phyloP scores from a whole-genome alignment of 1,139 yeast species.

The Kodamaea alishanica region DNA sequence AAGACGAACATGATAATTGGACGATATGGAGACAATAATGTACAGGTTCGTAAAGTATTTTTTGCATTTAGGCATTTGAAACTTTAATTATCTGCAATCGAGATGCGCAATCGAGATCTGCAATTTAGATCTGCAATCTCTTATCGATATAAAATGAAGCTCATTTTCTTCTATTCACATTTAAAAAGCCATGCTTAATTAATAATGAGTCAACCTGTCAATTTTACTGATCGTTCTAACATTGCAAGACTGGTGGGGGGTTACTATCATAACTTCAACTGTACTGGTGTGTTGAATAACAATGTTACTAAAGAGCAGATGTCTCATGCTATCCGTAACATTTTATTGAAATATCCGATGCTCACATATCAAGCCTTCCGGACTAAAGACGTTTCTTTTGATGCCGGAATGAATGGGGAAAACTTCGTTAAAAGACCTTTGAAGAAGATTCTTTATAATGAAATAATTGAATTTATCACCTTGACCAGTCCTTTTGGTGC shows the following conservation, averaged over 20 bases:
- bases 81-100: too few relatives aligned
- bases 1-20: too few relatives aligned
- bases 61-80: too few relatives aligned
- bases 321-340: constrained; percentile 23
- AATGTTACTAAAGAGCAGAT: constrained; percentile 16
- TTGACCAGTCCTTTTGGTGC: constrained; percentile 15
- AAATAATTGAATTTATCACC: constrained; percentile 20
- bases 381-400: constrained; percentile 12
- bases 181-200: too few relatives aligned
- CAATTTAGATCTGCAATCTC: too few relatives aligned
- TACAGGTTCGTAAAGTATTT: too few relatives aligned
- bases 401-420: constrained; percentile 11
- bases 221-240: too few relatives aligned
- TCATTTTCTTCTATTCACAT: too few relatives aligned
- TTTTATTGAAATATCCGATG: constrained; percentile 21
- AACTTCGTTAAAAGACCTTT: constrained; percentile 22
- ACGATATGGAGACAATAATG: too few relatives aligned
- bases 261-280: constrained; percentile 27
- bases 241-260: constrained; percentile 13
- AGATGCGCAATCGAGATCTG: too few relatives aligned
- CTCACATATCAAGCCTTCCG: constrained; percentile 21
- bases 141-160: too few relatives aligned
- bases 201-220: too few relatives aligned
- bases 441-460: constrained; percentile 19
- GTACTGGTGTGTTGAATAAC: constrained; percentile 24